Evolutionary conservation across 352 stramenopile species (phyloP), one percentile per base, ranked within the genome.

Genomic region (Thalassiosira livingstoniorum): DNA sequence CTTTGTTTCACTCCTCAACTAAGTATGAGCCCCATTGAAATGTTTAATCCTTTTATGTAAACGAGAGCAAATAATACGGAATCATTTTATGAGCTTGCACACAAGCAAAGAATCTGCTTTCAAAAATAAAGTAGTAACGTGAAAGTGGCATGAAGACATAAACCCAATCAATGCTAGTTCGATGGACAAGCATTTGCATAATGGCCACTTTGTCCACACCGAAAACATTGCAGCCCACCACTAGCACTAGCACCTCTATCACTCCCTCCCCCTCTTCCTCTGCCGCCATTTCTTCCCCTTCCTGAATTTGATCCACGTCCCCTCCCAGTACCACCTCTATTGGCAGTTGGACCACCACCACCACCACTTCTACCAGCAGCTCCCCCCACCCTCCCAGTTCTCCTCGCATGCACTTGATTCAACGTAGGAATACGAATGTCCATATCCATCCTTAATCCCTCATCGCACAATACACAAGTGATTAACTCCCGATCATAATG

Each of bases 381-480:
- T 51, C 21, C 42, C 45, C 35, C 45, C 18, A 21, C 60, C 18
- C 27, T 23, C 61, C 60, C 34, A 35, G 75, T 68, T 55, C 61
- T 75, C 45, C 68, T 71, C 47, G 70, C 60, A 42, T 85, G 67
- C 0, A 93, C 90, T 85, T 89, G 81, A 75, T 92, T 89, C 4
- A 82, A 57, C 51, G 81, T 72, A 39, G 90, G 90, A 21, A 94
- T 73, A n/a, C 68, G 47, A 43, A 95, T 90, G 37, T 92, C 31
- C 53, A 94, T 78, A 43, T 94, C 88, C 75, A 76, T 76, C 70
- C 82, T 86, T 45, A 95, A 89, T 2, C 77, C 31, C 25, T 82
- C 47, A 82, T 95, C 87, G 69, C 91, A 95, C 11, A 95, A 71
- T 55, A 94, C 51, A 58, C 91, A 95, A 42, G 78, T 78, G 21